These are phyloP conservation scores for Nicotiana otophora DNA, from an alignment of 257 asterid species.

Conservation along the genomic window DNA sequence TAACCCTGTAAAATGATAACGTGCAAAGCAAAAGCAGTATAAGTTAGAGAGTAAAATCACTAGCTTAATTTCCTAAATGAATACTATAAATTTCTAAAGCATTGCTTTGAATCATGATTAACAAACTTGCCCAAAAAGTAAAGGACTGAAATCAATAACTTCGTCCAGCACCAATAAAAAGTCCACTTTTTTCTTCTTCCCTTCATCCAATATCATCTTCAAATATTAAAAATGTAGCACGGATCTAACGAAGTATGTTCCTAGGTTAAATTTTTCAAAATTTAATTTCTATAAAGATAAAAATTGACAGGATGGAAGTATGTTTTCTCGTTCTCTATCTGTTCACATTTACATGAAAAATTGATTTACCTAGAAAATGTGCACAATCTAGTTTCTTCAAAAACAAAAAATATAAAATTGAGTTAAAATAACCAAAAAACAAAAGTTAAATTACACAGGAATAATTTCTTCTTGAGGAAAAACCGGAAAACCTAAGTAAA, in stretches of 20 bases:
- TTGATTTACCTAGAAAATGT: background rate
- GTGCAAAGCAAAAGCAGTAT: background rate
- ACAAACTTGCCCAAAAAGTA: background rate
- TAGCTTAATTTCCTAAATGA: background rate
- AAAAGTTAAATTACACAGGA: background rate
- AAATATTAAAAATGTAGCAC: background rate
- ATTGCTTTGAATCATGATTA: background rate
- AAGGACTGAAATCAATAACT: background rate
- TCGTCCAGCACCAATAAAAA: background rate
- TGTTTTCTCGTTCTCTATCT: background rate
- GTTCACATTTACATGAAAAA: background rate
- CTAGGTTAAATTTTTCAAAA: background rate
- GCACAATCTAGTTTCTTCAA: background rate
- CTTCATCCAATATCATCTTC: background rate
- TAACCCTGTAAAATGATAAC: background rate
- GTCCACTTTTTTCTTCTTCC: background rate
- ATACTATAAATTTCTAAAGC: background rate
- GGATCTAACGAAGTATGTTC: background rate
- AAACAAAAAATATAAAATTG: background rate
- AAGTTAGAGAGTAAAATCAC: background rate
- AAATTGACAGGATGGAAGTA: background rate
- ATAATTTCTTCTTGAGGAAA: background rate
- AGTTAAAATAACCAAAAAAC: background rate
- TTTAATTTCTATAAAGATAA: background rate
- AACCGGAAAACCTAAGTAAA: background rate